Evolutionary conservation across 2,329 filamentous ascomycete genomes (phyloP), one percentile per base, ranked within the genome.

Genomic region (Albifimbria verrucaria): DNA sequence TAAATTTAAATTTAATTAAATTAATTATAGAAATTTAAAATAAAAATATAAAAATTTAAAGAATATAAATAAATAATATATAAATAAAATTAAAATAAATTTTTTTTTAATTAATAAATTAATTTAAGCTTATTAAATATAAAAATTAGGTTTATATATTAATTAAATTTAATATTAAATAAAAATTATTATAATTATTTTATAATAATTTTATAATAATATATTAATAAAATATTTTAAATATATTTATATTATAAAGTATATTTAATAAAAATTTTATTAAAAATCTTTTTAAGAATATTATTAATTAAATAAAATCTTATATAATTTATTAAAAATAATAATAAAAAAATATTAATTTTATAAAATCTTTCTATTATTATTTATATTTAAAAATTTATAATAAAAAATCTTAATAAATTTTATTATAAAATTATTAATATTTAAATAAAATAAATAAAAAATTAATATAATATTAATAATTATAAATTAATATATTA

Each of bases 141-240:
- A 43, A 43, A 18, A 18, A 18, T 9, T n/a, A 21, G 18, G 18
- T 43, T n/a, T 43, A 43, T 43, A 43, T 43, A 43, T n/a, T 43
- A 43, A 43, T 10, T 9, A 18, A 43, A 18, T n/a, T 43, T 10
- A 43, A n/a, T n/a, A 28, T 52, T 10, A 52, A 24, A 18, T 43
- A 48, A 18, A 21, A 52, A 24, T 7, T 49, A 32, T 18, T 53
- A n/a, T n/a, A 24, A 23, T 23, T 50, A 45, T 53, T 50, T 18
- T 50, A 53, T 53, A 53, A 53, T 50, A 50, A 53, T 45, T 47
- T 46, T 17, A 39, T 53, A 45, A 20, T 46, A 45, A 20, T 20
- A 20, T 44, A 52, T 22, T 48, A 39, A 49, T 44, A 5, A 18
- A 12, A 22, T 45, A 45, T 45, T 21, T 45, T 22, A 45, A 23